Base-by-base conservation (phyloP, 73 alveolate genomes). In the Breviolum minutum region DNA sequence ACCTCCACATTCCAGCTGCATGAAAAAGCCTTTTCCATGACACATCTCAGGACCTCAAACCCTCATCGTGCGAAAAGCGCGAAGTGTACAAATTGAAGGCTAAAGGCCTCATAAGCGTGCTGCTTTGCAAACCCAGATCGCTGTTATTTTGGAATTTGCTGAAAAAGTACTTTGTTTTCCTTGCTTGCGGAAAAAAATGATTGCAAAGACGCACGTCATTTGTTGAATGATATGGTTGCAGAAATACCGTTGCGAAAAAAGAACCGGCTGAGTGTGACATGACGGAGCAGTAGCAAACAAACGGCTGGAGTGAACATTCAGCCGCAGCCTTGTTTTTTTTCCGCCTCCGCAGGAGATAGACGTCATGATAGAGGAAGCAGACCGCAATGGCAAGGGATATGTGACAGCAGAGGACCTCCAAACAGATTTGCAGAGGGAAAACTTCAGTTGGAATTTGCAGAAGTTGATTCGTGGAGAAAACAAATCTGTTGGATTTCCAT, bases 341-440 rank as follows among this genome's bases (percentile, higher is more conserved):
- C 54, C 5, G 54, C 54, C 54, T 48, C 29, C 96, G 87, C 87
- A 90, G 96, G 96, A 90, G 27, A 90, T 90, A 54, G 96, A 90
- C 62, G 96, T 90, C 54, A 90, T 90, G 96, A 90, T 90, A 22
- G 87, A 90, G 26, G 87, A 69, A 20, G 96, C 96, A 24, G 96
- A 90, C 80, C 95, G 95, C 8, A 63, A 71, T 20, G 97, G 97
- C 88, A 91, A 91, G 73, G 97, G 80, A 40, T 91, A 54, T n/a
- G 89, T 91, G 17, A 91, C 89, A 9, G 97, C 97, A 20, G 89
- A 91, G 97, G 97, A 91, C 54, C 93, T 32, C 70, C 10, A 16
- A 20, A 10, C 40, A 7, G 63, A 30, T 20, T 77, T 63, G 48
- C n/a, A n/a, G n/a, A n/a, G n/a, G n/a, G n/a, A n/a, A n/a, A n/a